Conservation (phyloP, 2,329 filamentous ascomycete species). For the Truncatella angustata region DNA sequence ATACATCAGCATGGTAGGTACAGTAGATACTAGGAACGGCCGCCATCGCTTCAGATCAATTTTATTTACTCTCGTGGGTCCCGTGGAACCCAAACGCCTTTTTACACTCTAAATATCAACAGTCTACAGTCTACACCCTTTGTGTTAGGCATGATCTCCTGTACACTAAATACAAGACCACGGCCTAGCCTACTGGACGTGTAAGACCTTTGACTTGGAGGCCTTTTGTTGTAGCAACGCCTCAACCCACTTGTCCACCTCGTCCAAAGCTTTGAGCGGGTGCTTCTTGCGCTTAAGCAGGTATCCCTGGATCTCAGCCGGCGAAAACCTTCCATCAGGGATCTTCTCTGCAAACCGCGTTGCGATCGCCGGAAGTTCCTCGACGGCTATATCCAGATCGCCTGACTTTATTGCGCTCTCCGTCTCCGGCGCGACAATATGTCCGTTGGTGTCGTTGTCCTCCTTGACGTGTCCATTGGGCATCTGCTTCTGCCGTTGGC, state of each 20-base stretch:
- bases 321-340: slow-evolving; percentile 33
- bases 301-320: slow-evolving; percentile 65
- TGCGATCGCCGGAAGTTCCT: slow-evolving; percentile 45
- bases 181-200: slow-evolving; percentile 52
- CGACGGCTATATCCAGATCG: slow-evolving; percentile 31
- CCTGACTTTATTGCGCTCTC: slow-evolving; percentile 16
- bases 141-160: too few species aligned
- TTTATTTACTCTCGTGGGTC: too few species aligned
- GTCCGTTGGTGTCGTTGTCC: slow-evolving; percentile 9
- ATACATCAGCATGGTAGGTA: too few species aligned
- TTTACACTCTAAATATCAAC: too few species aligned
- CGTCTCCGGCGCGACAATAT: slow-evolving; percentile 13
- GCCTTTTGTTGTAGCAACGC: slow-evolving; percentile 50
- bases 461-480: background rate
- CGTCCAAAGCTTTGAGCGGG: slow-evolving; percentile 51
- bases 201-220: slow-evolving; percentile 44
- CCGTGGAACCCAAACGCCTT: too few species aligned
- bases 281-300: slow-evolving; percentile 61
- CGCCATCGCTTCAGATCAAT: too few species aligned
- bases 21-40: too few species aligned
- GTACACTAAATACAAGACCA: too few species aligned
- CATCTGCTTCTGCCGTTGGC: slow-evolving; percentile 2
- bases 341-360: slow-evolving; percentile 50
- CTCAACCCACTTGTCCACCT: slow-evolving; percentile 53
- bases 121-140: too few species aligned